These are phyloP conservation scores for Ophiostoma sp. DNA, from an alignment of 2,329 filamentous ascomycete species.

Conservation along the genomic window DNA sequence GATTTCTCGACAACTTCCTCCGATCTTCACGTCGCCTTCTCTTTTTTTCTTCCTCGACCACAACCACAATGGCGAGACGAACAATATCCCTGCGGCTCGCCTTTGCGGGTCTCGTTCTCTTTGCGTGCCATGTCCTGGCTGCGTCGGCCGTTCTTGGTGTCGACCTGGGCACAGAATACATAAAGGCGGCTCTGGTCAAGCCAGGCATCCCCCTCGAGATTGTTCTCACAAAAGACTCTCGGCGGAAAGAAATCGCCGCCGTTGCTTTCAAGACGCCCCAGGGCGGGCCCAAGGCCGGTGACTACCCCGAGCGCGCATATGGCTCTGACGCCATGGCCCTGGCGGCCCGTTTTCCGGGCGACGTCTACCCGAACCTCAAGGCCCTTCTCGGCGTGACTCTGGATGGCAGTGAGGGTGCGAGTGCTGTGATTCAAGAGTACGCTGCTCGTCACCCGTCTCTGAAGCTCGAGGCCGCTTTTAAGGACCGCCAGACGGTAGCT, in stretches of 20 bases:
- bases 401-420: slow-evolving; percentile 39
- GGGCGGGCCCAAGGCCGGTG: slow-evolving; percentile 59
- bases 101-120: slow-evolving; percentile 45
- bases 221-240: slow-evolving; percentile 94
- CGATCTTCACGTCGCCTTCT: neutral
- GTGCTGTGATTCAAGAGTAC: slow-evolving; percentile 68
- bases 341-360: slow-evolving; percentile 81
- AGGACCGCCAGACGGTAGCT: slow-evolving; percentile 67
- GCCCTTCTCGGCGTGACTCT: slow-evolving; percentile 74
- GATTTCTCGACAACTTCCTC: neutral
- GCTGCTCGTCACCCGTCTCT: slow-evolving; percentile 75
- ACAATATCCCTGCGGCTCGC: slow-evolving; percentile 40
- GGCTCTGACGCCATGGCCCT: slow-evolving; percentile 89
- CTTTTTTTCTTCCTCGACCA: neutral
- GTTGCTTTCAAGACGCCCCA: slow-evolving; percentile 90
- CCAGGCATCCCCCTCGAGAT: slow-evolving; percentile 97
- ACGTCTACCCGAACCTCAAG: slow-evolving; percentile 95
- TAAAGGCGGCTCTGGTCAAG: slow-evolving; percentile 95
- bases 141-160: slow-evolving; percentile 80
- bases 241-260: slow-evolving; percentile 89
- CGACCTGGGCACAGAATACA: slow-evolving; percentile 93
- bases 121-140: slow-evolving; percentile 52
- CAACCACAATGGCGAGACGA: slow-evolving; percentile 41
- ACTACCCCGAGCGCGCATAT: slow-evolving; percentile 86
- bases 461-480: slow-evolving; percentile 58